These are phyloP conservation scores for Mucuna pruriens DNA, from an alignment of 306 rosid species.

Conservation along the genomic window DNA sequence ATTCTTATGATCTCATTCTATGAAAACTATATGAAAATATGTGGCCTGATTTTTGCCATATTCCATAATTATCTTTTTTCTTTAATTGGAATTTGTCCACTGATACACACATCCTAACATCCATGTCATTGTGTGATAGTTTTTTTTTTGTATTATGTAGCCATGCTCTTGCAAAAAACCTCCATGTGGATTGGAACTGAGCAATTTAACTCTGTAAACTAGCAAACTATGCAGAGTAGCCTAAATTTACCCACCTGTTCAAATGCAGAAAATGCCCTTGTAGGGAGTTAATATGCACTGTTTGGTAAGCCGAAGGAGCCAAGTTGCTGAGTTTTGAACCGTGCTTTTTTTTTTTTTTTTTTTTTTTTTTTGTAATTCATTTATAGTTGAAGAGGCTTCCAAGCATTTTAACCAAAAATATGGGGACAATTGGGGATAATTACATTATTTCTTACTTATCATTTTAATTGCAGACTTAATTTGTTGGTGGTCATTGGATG, in stretches of 20 bases:
- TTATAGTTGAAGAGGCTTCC: slow-evolving; percentile 13
- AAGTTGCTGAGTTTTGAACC: background rate
- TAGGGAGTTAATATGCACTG: background rate
- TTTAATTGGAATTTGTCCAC: background rate
- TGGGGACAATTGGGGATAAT: background rate
- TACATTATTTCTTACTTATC: background rate
- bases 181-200: background rate
- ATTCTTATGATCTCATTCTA: background rate
- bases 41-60: background rate
- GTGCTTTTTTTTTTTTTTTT: no score
- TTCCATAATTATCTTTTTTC: background rate
- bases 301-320: background rate
- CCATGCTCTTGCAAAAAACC: background rate
- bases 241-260: background rate
- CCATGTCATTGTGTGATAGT: background rate
- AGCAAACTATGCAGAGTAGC: background rate
- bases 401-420: background rate
- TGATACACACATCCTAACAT: background rate
- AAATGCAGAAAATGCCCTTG: background rate
- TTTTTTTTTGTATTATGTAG: background rate
- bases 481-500: slow-evolving; percentile 2
- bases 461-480: background rate
- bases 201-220: background rate
- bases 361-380: slow-evolving; percentile 3
- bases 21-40: background rate